These are phyloP conservation scores for Didymella exigua DNA, from an alignment of 2,329 filamentous ascomycete genomes.

Conservation along the genomic window DNA sequence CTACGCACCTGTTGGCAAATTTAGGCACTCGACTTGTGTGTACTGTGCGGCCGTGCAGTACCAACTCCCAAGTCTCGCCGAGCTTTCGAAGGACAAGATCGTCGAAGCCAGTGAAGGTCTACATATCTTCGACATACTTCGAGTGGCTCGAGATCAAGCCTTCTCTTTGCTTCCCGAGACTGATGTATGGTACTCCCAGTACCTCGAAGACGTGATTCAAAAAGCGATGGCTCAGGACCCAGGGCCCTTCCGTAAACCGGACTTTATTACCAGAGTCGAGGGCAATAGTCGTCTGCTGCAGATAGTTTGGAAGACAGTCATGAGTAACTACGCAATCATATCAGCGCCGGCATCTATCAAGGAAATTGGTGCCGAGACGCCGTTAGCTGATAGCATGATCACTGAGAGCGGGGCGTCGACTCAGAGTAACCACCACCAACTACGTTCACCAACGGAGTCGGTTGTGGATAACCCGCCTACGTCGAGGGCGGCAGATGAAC, in stretches of 20 bases:
- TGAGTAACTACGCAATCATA: constrained; percentile 24
- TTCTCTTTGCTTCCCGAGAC: constrained; percentile 2
- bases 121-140: constrained; percentile 1
- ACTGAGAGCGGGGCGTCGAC: constrained; percentile 10
- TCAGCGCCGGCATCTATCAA: background rate
- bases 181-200: constrained; percentile 33
- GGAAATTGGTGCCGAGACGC: background rate
- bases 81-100: constrained; percentile 33
- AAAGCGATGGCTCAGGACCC: constrained; percentile 28
- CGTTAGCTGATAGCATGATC: constrained; percentile 2
- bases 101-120: background rate
- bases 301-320: constrained; percentile 38
- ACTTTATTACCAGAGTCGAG: constrained; percentile 34
- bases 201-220: constrained; percentile 29
- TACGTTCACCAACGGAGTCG: constrained; percentile 7
- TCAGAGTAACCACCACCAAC: background rate
- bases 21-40: constrained; percentile 27
- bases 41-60: constrained; percentile 38
- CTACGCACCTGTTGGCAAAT: background rate
- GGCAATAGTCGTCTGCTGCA: constrained; percentile 34
- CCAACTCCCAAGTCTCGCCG: constrained; percentile 30
- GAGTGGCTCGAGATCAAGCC: background rate
- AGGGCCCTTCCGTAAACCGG: constrained; percentile 28
- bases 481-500: background rate
- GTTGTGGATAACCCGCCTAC: background rate